Evolutionary conservation across 225 moss, liverwort and hornwort genomes (phyloP).

Genomic region (Polytrichum commune): DNA sequence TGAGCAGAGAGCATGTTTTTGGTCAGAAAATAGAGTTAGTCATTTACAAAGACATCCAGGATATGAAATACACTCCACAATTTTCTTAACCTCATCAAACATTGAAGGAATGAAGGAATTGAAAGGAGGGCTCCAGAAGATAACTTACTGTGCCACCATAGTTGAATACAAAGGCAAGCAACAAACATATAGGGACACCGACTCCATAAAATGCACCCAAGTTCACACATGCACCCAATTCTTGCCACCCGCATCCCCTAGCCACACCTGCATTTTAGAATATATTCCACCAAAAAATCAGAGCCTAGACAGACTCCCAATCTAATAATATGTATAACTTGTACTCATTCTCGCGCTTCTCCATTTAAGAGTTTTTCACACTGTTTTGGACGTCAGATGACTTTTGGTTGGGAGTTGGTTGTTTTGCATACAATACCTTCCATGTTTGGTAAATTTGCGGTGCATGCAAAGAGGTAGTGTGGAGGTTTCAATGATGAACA

Average conservation of each 20-base stretch:
- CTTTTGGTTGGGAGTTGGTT: too few relatives aligned
- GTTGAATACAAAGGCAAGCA: slow-evolving; percentile 50
- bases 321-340: too few relatives aligned
- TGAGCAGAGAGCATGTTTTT: neutral
- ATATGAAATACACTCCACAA: neutral
- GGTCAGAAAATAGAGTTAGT: neutral
- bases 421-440: too few relatives aligned
- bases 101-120: neutral
- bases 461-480: too few relatives aligned
- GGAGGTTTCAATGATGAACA: too few relatives aligned
- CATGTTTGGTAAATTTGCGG: too few relatives aligned
- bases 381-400: too few relatives aligned
- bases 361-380: too few relatives aligned
- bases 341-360: too few relatives aligned
- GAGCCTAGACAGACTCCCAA: too few relatives aligned
- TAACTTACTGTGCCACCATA: slow-evolving; percentile 39
- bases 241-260: slow-evolving; percentile 73
- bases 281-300: neutral
- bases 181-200: slow-evolving; percentile 40
- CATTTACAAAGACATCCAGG: neutral
- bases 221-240: slow-evolving; percentile 48
- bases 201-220: slow-evolving; percentile 62
- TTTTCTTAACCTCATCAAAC: neutral
- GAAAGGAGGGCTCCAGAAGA: slow-evolving; percentile 1
- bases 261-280: slow-evolving; percentile 42